Percentiles rank a stretch among this genome's conserved stretches.
Conservation (phyloP, 352 stramenopile genomes). For the Globisporangium uncinulatum region DNA sequence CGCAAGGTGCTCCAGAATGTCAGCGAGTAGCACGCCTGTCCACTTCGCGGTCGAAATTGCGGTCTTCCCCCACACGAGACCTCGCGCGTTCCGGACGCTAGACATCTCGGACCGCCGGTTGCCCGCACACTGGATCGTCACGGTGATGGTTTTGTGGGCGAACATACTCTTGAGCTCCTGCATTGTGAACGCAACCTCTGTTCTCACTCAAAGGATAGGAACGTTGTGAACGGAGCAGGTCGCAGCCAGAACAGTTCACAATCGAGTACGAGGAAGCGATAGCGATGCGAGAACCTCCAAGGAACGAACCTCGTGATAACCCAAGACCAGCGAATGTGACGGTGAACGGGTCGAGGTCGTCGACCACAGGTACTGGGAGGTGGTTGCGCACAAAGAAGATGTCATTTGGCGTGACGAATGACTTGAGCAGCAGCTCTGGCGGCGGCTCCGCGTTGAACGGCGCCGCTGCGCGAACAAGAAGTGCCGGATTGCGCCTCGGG, state of each 20-base stretch:
- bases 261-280: too few species aligned
- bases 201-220: not conserved
- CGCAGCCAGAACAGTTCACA: not conserved
- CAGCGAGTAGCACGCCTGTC: conserved; percentile 82
- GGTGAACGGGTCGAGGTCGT: conserved; percentile 40
- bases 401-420: conserved; percentile 94
- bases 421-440: conserved; percentile 87
- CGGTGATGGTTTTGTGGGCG: conserved; percentile 61
- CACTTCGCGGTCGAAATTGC: conserved; percentile 89
- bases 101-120: conserved; percentile 86
- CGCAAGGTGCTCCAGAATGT: conserved; percentile 78
- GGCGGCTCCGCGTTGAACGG: conserved; percentile 96
- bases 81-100: conserved; percentile 37
- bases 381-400: conserved; percentile 99
- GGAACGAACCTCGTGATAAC: conserved; percentile 25
- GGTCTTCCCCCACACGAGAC: conserved; percentile 32
- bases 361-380: conserved; percentile 91
- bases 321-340: conserved; percentile 68
- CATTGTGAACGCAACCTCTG: conserved; percentile 51
- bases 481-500: conserved; percentile 70
- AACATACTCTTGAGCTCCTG: conserved; percentile 86
- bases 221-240: not conserved
- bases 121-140: conserved; percentile 91
- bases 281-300: not conserved
- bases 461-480: conserved; percentile 90